Conservation (phyloP, 2,329 filamentous ascomycete species). For the Colletotrichum sp. region DNA sequence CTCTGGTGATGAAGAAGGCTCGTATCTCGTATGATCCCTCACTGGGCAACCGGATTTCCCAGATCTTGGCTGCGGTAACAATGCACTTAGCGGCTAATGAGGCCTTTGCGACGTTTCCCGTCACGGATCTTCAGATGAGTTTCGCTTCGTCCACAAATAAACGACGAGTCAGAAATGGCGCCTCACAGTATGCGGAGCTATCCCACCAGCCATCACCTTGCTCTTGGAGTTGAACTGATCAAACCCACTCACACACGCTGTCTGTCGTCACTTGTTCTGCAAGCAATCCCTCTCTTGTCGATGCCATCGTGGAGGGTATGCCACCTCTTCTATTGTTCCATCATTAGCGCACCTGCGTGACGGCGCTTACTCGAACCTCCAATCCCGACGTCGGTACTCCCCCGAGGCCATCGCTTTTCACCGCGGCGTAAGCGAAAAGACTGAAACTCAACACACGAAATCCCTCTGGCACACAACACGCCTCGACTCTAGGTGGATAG, state of each 20-base stretch:
- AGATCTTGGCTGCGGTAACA: neutral
- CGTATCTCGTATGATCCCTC: neutral
- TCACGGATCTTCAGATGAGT: slow-evolving; percentile 18
- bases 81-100: neutral
- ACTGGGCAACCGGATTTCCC: neutral
- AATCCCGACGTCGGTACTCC: neutral
- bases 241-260: neutral
- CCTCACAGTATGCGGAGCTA: neutral
- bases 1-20: neutral
- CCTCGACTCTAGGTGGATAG: neutral
- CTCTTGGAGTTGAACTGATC: neutral
- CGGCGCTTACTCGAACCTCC: neutral
- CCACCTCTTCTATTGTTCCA: neutral
- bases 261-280: neutral
- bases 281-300: neutral
- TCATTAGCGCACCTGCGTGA: neutral
- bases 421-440: neutral
- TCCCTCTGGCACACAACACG: slow-evolving; percentile 12
- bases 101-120: slow-evolving; percentile 9
- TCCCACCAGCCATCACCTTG: neutral
- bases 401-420: neutral
- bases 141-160: slow-evolving; percentile 12
- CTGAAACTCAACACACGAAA: slow-evolving; percentile 16
- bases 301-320: neutral
- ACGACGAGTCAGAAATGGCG: slow-evolving; percentile 5